These are phyloP conservation scores for Penicillium rolfsii DNA, from an alignment of 2,329 filamentous ascomycete genomes.

Conservation along the genomic window DNA sequence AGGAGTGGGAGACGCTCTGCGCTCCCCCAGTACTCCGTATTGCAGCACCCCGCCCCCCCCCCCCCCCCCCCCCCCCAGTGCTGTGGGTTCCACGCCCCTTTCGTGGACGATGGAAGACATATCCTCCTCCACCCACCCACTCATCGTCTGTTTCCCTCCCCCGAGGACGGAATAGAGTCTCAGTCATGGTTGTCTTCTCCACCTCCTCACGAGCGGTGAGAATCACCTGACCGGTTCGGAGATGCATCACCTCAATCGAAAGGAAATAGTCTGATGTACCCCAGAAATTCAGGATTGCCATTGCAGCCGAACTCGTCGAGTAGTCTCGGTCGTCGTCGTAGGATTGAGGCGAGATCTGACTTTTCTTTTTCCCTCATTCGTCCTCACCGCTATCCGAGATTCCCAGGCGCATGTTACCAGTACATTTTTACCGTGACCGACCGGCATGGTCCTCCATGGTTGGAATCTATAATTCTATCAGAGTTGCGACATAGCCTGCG, in stretches of 20 bases:
- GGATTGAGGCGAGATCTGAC: background rate
- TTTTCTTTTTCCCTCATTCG: background rate
- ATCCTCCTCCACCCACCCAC: background rate
- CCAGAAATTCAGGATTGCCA: slow-evolving; percentile 23
- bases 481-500: background rate
- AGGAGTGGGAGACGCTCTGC: background rate
- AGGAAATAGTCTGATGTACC: slow-evolving; percentile 19
- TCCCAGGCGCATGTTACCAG: slow-evolving; percentile 10
- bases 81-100: background rate
- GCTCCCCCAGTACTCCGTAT: background rate
- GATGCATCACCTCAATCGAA: slow-evolving; percentile 9
- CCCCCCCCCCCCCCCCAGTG: background rate
- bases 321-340: no score
- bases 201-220: slow-evolving; percentile 9
- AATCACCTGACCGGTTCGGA: slow-evolving; percentile 19
- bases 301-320: slow-evolving; percentile 16
- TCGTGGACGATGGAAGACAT: no score
- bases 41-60: background rate
- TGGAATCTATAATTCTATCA: background rate
- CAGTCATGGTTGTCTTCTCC: background rate
- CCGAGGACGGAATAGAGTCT: no score
- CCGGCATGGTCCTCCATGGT: background rate
- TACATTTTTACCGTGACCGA: background rate
- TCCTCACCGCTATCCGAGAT: slow-evolving; percentile 12
- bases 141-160: background rate